Conservation (phyloP, 2,329 filamentous ascomycete species). For the Diaporthe citrichinensis region DNA sequence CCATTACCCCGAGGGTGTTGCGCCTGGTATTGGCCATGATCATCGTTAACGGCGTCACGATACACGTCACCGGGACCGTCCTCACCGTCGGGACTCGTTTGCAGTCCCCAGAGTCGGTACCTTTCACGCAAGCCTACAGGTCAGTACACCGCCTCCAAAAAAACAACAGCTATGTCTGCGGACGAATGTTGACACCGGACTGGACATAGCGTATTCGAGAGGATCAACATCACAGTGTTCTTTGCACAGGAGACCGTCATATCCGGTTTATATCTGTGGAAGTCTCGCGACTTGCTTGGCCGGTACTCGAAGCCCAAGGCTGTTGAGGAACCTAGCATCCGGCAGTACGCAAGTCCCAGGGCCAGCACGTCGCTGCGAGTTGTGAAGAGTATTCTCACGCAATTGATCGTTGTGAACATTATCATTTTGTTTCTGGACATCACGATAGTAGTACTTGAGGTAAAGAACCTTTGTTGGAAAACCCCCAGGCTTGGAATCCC, state of each 20-base stretch:
- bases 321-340: neutral
- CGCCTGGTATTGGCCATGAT: slow-evolving; percentile 66
- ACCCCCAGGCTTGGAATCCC: too few species aligned
- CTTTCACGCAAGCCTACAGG: slow-evolving; percentile 13
- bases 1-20: slow-evolving; percentile 60
- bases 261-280: slow-evolving; percentile 61
- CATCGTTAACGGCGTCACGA: slow-evolving; percentile 60
- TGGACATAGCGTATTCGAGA: slow-evolving; percentile 59
- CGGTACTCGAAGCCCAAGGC: slow-evolving; percentile 47
- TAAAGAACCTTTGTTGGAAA: neutral
- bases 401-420: slow-evolving; percentile 28
- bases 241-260: slow-evolving; percentile 63
- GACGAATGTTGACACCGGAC: slow-evolving; percentile 42
- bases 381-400: slow-evolving; percentile 18
- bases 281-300: slow-evolving; percentile 56
- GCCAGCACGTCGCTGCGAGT: neutral
- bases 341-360: neutral
- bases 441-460: slow-evolving; percentile 21
- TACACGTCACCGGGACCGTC: slow-evolving; percentile 65
- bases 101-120: neutral
- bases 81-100: slow-evolving; percentile 61
- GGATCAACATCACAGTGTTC: slow-evolving; percentile 64
- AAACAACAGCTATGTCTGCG: too few species aligned
- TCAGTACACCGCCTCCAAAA: neutral
- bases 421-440: slow-evolving; percentile 15